Percentiles rank a stretch among this genome's conserved stretches.
phyloP scores from a whole-genome alignment of 768 basidiomycete species.

The Tulasnella sp. region DNA sequence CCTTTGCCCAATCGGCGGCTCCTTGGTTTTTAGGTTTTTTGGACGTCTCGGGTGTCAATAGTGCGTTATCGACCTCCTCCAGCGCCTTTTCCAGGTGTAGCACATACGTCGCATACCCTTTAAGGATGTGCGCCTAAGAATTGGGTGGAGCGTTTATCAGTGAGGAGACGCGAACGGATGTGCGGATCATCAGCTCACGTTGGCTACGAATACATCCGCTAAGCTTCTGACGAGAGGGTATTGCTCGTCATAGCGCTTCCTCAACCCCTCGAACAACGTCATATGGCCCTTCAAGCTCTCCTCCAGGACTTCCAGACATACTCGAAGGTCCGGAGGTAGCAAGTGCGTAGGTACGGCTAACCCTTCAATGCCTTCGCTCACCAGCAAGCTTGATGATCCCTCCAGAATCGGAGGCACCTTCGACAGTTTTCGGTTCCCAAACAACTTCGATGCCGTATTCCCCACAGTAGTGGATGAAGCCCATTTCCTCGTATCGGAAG shows the following conservation, averaged over 20 bases:
- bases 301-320: constrained; percentile 82
- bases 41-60: constrained; percentile 55
- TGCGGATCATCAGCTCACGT: constrained; percentile 52
- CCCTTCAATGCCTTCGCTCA: constrained; percentile 43
- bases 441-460: neutral
- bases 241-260: constrained; percentile 91
- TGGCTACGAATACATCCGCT: constrained; percentile 93
- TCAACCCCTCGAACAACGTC: constrained; percentile 74
- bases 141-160: constrained; percentile 27
- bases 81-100: constrained; percentile 90
- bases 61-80: constrained; percentile 76
- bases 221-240: constrained; percentile 89
- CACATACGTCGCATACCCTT: constrained; percentile 91
- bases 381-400: constrained; percentile 3
- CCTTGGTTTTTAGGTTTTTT: constrained; percentile 84
- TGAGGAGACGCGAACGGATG: neutral
- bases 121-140: constrained; percentile 80
- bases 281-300: constrained; percentile 87
- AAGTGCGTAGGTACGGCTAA: constrained; percentile 63
- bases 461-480: neutral
- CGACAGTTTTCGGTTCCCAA: constrained; percentile 21
- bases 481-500: neutral
- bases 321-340: constrained; percentile 80
- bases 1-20: constrained; percentile 68
- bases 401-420: constrained; percentile 24